Evolutionary conservation across 352 stramenopile species (phyloP), one percentile per base, ranked within the genome.

Genomic region (Phytophthora fragariae): DNA sequence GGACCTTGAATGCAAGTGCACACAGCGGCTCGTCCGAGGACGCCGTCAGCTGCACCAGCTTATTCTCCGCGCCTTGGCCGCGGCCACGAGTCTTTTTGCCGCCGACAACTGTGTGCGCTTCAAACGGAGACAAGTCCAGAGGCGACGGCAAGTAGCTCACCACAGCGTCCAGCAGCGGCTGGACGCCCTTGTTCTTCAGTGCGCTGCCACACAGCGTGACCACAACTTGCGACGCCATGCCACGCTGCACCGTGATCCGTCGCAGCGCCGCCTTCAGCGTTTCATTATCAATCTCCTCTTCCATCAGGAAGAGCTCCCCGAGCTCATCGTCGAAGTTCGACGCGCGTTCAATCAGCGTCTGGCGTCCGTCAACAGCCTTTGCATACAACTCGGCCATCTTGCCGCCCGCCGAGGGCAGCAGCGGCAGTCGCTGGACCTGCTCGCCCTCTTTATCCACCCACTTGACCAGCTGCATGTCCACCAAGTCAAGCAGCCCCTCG

Each of bases 101-200:
- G 14, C 41, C 47, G 31, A 70, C 70, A 33, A 90, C 70, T 2
- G 79, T 65, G 14, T 89, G 82, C 24, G 84, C 80, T 66, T 89
- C 82, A 58, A 90, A 95, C 11, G 84, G 84, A 37, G 83, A 88
- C 17, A 92, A 67, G 44, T 99, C 97, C 15, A 97, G 37, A 10
- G 97, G 97, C 12, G 96, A 98, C 70, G 97, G 97, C 75, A 99
- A 79, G 82, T 99, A 99, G 72, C 98, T 90, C 31, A 99, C 73
- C 7, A 99, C 96, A 29, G 97, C 98, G 78, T 99, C 98, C 17
- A 99, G 84, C 33, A 99, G 88, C 41, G 97, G 90, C 80, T 99
- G 98, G 44, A 99, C 97, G 50, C 92, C 92, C 66, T 93, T 95
- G 77, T 95, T 95, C 75, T 92, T 94, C 27, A 95, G 57, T 17